Evolutionary conservation across 306 rosid species (phyloP).

Genomic region (Citrullus mucosospermus): DNA sequence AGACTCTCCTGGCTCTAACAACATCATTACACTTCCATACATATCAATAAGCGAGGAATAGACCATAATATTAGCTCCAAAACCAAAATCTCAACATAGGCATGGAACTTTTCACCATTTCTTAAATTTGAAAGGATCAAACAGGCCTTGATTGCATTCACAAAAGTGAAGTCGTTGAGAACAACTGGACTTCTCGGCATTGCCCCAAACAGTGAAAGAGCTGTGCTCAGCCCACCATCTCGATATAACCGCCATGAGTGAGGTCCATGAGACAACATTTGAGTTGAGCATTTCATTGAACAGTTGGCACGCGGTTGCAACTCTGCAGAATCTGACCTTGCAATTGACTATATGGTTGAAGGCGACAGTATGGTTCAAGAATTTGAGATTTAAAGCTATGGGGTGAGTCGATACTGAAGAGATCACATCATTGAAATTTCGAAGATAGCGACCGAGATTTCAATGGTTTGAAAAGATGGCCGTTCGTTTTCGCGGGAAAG

Average conservation of each 20-base stretch:
- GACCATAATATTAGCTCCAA: conserved; percentile 30
- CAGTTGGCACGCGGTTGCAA: conserved; percentile 35
- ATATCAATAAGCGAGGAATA: conserved; percentile 66
- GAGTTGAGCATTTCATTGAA: conserved; percentile 48
- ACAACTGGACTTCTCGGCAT: conserved; percentile 31
- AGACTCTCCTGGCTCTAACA: conserved; percentile 37
- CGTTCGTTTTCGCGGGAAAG: conserved; percentile 25
- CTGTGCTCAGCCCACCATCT: conserved; percentile 18
- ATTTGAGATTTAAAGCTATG: conserved; percentile 33
- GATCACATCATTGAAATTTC: conserved; percentile 23
- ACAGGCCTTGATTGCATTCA: conserved; percentile 53
- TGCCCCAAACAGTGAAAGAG: conserved; percentile 28
- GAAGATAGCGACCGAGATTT: conserved; percentile 32
- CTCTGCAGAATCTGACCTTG: conserved; percentile 30
- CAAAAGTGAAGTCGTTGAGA: conserved; percentile 55
- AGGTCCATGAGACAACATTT: conserved; percentile 69
- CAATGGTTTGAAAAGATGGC: conserved; percentile 19
- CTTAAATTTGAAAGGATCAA: neutral
- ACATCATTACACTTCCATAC: conserved; percentile 63
- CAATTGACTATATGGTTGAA: conserved; percentile 48
- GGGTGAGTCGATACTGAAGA: conserved; percentile 37
- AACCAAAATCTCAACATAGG: conserved; percentile 34
- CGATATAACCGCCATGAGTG: conserved; percentile 57
- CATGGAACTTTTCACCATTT: conserved; percentile 27
- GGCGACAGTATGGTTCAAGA: conserved; percentile 30